A percentile compares a stretch with the other conserved stretches of the same genome.
phyloP scores from a whole-genome alignment of 371 early-diverging fungal species.

The Mucor racemosus region DNA sequence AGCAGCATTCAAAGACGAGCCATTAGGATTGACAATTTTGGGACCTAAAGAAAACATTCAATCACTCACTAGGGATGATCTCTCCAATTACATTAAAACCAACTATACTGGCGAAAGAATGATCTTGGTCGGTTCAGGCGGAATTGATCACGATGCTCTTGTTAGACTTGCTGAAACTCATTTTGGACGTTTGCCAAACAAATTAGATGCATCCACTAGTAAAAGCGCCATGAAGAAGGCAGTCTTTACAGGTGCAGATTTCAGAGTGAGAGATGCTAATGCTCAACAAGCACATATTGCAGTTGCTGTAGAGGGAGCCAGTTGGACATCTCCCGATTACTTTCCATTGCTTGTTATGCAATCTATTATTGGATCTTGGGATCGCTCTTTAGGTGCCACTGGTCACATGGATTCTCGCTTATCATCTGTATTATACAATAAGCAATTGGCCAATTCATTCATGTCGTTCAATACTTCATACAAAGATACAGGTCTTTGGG shows the following conservation, averaged over 20 bases:
- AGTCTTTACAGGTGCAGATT: conserved; percentile 87
- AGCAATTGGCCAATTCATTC: conserved; percentile 94
- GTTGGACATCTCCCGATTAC: conserved; percentile 95
- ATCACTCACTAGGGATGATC: conserved; percentile 81
- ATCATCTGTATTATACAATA: conserved; percentile 79
- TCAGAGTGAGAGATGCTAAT: conserved; percentile 73
- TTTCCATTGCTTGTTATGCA: conserved; percentile 94
- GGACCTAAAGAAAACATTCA: conserved; percentile 93
- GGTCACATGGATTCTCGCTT: conserved; percentile 85
- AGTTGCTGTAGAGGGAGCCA: conserved; percentile 94
- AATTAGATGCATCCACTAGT: conserved; percentile 47
- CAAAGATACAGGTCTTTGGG: conserved; percentile 98
- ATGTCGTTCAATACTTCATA: conserved; percentile 98
- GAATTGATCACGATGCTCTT: conserved; percentile 91
- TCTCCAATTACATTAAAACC: conserved; percentile 82
- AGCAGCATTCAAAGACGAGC: conserved; percentile 89
- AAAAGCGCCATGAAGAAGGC: conserved; percentile 64
- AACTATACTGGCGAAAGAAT: conserved; percentile 97
- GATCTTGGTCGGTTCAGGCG: conserved; percentile 95
- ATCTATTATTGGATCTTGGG: conserved; percentile 96
- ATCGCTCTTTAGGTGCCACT: conserved; percentile 88
- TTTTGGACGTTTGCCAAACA: conserved; percentile 78
- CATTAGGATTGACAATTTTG: conserved; percentile 93
- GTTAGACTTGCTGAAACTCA: conserved; percentile 89
- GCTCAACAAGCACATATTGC: conserved; percentile 95